Evolutionary conservation across 2,329 filamentous ascomycete species (phyloP), one percentile per base, ranked within the genome.

Genomic region (Fonsecaea erecta): DNA sequence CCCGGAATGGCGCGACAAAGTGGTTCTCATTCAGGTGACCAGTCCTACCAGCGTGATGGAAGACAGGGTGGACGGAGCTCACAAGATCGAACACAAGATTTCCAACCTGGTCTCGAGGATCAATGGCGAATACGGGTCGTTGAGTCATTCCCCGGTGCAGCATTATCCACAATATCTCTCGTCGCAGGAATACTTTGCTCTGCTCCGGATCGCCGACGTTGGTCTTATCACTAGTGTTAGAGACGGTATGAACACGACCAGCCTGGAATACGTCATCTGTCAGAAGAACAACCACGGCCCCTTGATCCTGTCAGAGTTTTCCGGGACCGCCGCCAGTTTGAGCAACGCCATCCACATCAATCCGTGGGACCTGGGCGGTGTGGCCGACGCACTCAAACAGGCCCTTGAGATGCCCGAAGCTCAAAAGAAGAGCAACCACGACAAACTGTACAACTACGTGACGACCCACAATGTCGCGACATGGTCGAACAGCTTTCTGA

Each of bases 241-340:
- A 66, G 95, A 98, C 76, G 94, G 94, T 64, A 97, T 98, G 93
- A 98, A 97, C 81, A 97, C 94, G 0, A 97, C 93, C 21, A 96
- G 92, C 75, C 82, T 98, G 71, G 95, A 98, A 78, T 98, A 97
- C 75, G 88, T 98, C 63, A 86, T 97, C 64, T 96, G 92, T 77
- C 94, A 98, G 78, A 90, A 92, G 73, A 90, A 95, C 68, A 89
- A 88, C 63, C 88, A 93, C 71, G 91, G 93, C 0, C 94, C 93
- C 1, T 82, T 98, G 53, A 97, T 98, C 70, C 86, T 98, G 26
- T 98, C 95, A 14, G 94, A 98, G 77, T 98, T 98, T 77, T 97
- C 93, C 68, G 94, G 94, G 64, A 97, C 94, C 0, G 93, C 94
- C 34, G 91, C 91, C 60, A 95, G 89, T 62, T 84, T 98, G 40